phyloP scores from a whole-genome alignment of 164 flowering plant genomes.

The Cinnamomum micranthum region DNA sequence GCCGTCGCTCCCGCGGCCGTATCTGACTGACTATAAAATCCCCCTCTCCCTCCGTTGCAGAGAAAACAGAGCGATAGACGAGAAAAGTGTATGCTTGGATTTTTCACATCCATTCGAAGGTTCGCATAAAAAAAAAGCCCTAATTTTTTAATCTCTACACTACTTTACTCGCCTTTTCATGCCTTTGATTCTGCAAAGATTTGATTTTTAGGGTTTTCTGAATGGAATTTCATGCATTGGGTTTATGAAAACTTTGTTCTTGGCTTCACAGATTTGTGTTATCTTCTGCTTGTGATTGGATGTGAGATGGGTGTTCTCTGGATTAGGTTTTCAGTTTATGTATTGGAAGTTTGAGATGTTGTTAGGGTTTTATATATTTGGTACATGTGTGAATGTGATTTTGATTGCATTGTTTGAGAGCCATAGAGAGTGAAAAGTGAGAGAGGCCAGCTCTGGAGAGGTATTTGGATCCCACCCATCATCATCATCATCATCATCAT shows the following conservation, averaged over 20 bases:
- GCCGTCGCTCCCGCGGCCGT: not conserved
- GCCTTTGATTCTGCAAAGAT: not conserved
- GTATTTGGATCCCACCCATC: conserved; percentile 62
- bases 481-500: conserved; percentile 62
- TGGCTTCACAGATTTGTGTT: not conserved
- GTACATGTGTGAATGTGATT: no score
- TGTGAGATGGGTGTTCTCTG: not conserved
- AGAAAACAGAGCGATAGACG: not conserved
- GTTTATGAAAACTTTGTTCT: not conserved
- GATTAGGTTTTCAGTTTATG: not conserved
- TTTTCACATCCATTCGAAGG: not conserved
- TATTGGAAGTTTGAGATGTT: not conserved
- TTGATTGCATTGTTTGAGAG: not conserved
- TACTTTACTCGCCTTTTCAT: no score
- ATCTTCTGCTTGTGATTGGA: not conserved
- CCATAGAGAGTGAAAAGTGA: not conserved
- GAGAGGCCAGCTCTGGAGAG: conserved; percentile 54
- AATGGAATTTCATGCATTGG: not conserved
- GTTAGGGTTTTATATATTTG: not conserved
- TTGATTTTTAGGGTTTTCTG: not conserved
- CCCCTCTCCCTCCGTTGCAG: not conserved
- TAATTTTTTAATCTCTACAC: not conserved
- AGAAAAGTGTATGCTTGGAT: not conserved
- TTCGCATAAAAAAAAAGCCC: not conserved
- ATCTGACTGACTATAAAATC: no score